Evolutionary conservation across 2,329 filamentous ascomycete species (phyloP), one percentile per base, ranked within the genome.

Genomic region (Ustulina deusta): DNA sequence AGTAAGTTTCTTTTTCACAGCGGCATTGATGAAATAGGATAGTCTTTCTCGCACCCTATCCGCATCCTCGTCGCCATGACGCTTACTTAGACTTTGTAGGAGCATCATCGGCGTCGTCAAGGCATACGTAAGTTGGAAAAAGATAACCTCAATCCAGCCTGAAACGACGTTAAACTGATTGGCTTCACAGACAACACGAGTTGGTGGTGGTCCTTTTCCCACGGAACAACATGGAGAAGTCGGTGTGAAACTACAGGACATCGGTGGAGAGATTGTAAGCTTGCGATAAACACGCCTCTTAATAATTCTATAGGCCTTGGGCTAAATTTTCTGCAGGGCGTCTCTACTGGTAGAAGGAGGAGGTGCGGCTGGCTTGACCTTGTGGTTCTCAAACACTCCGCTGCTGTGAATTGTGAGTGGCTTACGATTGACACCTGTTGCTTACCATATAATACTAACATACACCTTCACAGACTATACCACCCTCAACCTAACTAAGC

Each of bases 121-220:
- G 73, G 85, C 85, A 44, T 87, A 87, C 38, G 72, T 65, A 48
- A 66, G 57, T 61, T 34, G 6, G 27, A 25, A 25, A n/a, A 36
- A 11, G 9, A 27, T 22, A 59, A 15, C 32, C 29, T 15, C 9
- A 29, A 15, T 49, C 3, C 1, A 11, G 11, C 25, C 3, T 38
- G 42, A 20, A 27, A n/a, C 34, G 5, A 7, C 56, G 20, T 32
- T 67, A 36, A 63, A n/a, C 22, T 6, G 6, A 32, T 17, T 44
- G 20, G 34, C 17, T 42, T 51, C 9, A n/a, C 88, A 89, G 77
- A 89, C 87, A 36, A 89, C 87, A 11, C 80, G 83, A 49, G 84
- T 86, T 32, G 82, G 81, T 65, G 82, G 82, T 40, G 87, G 87
- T 11, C 86, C 86, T 4, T 89, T 90, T 78, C 86, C 86, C 1